Evolutionary conservation across 23 red algal genomes (phyloP), one percentile per base, ranked within the genome.

Genomic region (Gracilariopsis chorda): DNA sequence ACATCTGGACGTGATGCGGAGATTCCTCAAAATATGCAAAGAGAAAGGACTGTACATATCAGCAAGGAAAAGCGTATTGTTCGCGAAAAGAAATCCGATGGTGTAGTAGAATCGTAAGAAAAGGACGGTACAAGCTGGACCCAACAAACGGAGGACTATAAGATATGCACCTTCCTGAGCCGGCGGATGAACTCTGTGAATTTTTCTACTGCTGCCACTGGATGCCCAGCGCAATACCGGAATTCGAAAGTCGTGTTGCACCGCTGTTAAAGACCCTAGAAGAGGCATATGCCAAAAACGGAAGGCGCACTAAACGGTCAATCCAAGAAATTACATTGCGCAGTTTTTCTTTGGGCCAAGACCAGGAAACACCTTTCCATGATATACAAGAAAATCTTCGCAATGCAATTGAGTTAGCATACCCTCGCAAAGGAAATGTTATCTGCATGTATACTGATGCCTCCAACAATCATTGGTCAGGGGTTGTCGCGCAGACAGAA

Each of bases 1-100:
- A 5, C 35, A 62, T 7, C 27, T 90, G n/a, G 2, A 17, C 17
- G 4, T 59, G 17, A 12, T 78, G 57, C 51, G 53, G 6, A 2
- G 27, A 4, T 90, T 90, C 28, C 62, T 78, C 49, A n/a, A 67
- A 24, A 61, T 65, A 65, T 90, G 85, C 70, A 63, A 23, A 49
- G 59, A 60, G 19, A 25, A 64, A 0, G 62, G 62, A 7, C 64
- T 79, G 30, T 16, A 43, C 10, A 29, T 90, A 10, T 90, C 85
- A 21, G 49, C 72, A 0, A 40, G 27, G 41, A 90, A 90, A 36
- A 23, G 25, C 5, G 9, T 6, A 16, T 48, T 90, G 17, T 78
- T 52, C 29, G 45, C 42, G 7, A 78, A 53, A 51, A 3, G 47
- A 78, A 6, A 53, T 78, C 30, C 2, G 17, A 33, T 78, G 73